Percentiles rank a stretch among this genome's conserved stretches.
These are phyloP conservation scores for Prillingera fragicola DNA, from an alignment of 1,284 basidiomycete genomes.

Conservation along the genomic window DNA sequence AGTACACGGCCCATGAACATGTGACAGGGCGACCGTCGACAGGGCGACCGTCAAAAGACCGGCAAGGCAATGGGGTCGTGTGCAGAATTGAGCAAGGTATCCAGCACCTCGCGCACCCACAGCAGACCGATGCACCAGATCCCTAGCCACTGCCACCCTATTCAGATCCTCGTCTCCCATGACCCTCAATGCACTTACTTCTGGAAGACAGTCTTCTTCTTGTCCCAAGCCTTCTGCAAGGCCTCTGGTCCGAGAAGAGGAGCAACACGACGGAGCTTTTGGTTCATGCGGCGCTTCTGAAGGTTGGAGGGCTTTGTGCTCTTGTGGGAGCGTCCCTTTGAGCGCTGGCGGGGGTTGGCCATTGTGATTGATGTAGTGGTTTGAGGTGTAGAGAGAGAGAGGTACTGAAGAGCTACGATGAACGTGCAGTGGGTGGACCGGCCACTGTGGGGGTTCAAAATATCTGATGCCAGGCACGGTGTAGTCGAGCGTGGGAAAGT, in stretches of 20 bases:
- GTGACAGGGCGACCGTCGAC: too few species aligned
- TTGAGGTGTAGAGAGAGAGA: background rate
- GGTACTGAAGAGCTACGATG: slow-evolving; percentile 1
- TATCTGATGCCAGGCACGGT: background rate
- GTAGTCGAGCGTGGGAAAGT: background rate
- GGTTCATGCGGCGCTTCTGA: slow-evolving; percentile 37
- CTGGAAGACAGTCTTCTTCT: slow-evolving; percentile 80
- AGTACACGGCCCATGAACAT: too few species aligned
- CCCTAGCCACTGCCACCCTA: too few species aligned
- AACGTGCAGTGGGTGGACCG: too few species aligned
- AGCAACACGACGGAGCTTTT: slow-evolving; percentile 58
- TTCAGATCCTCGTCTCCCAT: too few species aligned
- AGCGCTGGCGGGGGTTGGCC: slow-evolving; percentile 83
- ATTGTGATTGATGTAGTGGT: slow-evolving; percentile 49
- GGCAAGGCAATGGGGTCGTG: too few species aligned
- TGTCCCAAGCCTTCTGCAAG: slow-evolving; percentile 83
- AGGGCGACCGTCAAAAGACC: too few species aligned
- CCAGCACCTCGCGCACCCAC: too few species aligned
- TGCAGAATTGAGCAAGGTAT: too few species aligned
- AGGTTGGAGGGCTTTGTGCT: slow-evolving; percentile 31
- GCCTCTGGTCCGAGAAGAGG: slow-evolving; percentile 76
- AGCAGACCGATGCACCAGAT: too few species aligned
- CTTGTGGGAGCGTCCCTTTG: slow-evolving; percentile 39
- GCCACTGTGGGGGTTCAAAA: too few species aligned
- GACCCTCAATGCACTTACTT: too few species aligned